Percentiles rank a stretch among this genome's conserved stretches.
Evolutionary conservation across 768 basidiomycete species (phyloP).

Genomic region (Baorangia bicolor): DNA sequence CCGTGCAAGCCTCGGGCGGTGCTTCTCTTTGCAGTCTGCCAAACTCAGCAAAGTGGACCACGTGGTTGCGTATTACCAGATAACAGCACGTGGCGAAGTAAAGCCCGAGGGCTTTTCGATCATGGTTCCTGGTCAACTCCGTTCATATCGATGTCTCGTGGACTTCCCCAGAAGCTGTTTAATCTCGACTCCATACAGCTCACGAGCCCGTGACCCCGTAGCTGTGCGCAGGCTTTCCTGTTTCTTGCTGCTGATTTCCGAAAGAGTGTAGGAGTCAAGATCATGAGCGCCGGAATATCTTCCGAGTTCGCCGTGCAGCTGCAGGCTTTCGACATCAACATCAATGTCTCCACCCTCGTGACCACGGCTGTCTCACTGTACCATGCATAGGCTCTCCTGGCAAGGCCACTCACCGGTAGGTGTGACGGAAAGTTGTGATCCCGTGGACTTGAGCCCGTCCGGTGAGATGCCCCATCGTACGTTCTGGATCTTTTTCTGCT

Average conservation of each 20-base stretch:
- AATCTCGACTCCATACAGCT: background rate
- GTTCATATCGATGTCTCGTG: background rate
- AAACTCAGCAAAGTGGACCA: background rate
- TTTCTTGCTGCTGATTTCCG: background rate
- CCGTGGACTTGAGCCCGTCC: background rate
- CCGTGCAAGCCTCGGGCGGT: background rate
- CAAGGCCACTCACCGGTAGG: background rate
- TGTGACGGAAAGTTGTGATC: background rate
- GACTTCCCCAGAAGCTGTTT: background rate
- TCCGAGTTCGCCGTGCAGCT: background rate
- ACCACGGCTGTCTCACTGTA: background rate
- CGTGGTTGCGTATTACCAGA: too few species aligned
- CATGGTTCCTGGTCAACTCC: background rate
- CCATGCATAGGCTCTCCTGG: background rate
- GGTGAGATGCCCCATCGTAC: background rate
- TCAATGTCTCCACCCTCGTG: background rate
- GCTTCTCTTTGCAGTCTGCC: background rate
- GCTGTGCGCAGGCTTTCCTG: background rate
- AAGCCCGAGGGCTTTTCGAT: background rate
- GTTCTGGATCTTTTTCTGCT: background rate
- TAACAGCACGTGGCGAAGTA: background rate
- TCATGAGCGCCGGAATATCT: background rate
- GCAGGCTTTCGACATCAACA: background rate
- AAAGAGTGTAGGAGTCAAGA: background rate
- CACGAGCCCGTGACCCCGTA: background rate